Base-by-base conservation (phyloP, 1,139 yeast genomes). In the Taphrina betulina region DNA sequence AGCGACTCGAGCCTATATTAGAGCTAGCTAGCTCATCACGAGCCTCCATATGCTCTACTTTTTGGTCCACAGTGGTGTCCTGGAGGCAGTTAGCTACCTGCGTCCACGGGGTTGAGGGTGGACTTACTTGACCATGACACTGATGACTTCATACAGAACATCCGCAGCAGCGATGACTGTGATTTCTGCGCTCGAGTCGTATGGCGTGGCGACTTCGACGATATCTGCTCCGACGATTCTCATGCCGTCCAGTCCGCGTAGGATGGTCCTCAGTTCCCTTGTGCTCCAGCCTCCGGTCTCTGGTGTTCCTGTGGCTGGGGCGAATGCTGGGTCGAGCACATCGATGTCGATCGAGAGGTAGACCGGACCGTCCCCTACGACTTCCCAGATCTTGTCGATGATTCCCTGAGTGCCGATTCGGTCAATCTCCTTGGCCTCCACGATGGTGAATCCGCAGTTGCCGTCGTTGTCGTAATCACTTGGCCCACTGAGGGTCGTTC, bases 211-310 rank as follows among this genome's bases (percentile, higher is more conserved):
- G 3, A 85, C 92, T 67, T 85, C 92, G 17, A 85, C 92, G 28
- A 85, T 72, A 67, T 85, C 92, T 3, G 85, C 90, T 40, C 92
- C 92, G 29, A 85, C 87, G 31, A 85, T 63, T 59, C 80, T 80
- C 65, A 84, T 72, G 7, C 70, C 70, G 20, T 82, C 85, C 36
- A 85, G 69, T 8, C 74, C 74, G 62, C 90, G 75, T 59, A 85
- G 69, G 26, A 85, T 74, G 58, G 80, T 75, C 57, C 84, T 75
- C 58, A 85, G 74, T 67, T 85, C 94, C 59, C 94, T 74, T 12
- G 90, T 83, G 53, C 83, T 71, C 78, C 87, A 78, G 57, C 94
- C 94, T 57, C 92, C 94, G 2, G 84, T 83, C 68, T 85, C 94
- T 61, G 83, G 85, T 3, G 94, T 85, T 7, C 94, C 94, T 0